Percentiles rank a stretch among this genome's conserved stretches.
Evolutionary conservation across 495 filamentous ascomycete species (phyloP).

Genomic region (Xylaria nigripes): DNA sequence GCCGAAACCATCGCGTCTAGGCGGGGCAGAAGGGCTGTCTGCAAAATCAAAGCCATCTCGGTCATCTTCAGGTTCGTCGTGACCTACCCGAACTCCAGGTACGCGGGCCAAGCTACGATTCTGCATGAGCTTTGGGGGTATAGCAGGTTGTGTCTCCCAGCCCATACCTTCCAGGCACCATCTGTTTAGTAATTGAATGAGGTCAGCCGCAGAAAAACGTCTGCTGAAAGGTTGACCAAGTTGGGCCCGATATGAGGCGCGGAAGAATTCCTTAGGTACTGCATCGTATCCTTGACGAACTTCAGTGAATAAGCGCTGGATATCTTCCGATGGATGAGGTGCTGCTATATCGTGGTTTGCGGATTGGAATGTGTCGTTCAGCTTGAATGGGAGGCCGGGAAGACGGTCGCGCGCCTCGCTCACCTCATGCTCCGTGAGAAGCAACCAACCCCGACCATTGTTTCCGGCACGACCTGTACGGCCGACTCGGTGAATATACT

Average conservation of each 20-base stretch:
- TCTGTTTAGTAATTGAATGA: constrained; percentile 54
- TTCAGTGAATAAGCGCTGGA: constrained; percentile 33
- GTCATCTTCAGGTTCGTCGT: constrained; percentile 17
- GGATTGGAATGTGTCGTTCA: constrained; percentile 40
- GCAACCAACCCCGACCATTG: constrained; percentile 69
- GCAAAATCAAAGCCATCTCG: too few species aligned
- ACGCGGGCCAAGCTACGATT: constrained; percentile 41
- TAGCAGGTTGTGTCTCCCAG: constrained; percentile 46
- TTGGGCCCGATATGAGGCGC: constrained; percentile 34
- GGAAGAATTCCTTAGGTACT: constrained; percentile 28
- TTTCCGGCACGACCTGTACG: constrained; percentile 64
- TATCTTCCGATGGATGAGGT: constrained; percentile 25
- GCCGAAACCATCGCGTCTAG: too few species aligned
- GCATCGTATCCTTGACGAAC: constrained; percentile 25
- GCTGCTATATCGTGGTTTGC: constrained; percentile 42
- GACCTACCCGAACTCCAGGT: constrained; percentile 39
- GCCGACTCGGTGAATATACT: constrained; percentile 85
- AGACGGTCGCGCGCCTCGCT: constrained; percentile 43
- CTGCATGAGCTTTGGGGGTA: constrained; percentile 35
- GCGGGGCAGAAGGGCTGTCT: too few species aligned
- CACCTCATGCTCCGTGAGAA: constrained; percentile 56
- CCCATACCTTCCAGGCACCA: constrained; percentile 54
- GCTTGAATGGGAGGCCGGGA: constrained; percentile 55
- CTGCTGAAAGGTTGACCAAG: constrained; percentile 41
- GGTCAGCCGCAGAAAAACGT: constrained; percentile 19